These are phyloP conservation scores for Candida alai DNA, from an alignment of 805 yeast genomes.

Conservation along the genomic window DNA sequence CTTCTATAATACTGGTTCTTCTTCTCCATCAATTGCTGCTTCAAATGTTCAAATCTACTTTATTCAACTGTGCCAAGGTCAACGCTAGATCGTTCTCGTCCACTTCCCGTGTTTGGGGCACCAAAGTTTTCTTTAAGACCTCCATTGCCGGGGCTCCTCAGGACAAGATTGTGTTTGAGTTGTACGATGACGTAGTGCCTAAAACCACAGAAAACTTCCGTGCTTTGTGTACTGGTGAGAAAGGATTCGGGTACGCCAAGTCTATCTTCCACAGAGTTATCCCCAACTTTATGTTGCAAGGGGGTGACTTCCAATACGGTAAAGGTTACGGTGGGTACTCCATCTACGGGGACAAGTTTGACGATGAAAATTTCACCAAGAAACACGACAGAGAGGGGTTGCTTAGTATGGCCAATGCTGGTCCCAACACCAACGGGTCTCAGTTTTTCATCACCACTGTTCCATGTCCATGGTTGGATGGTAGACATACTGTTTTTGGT, in stretches of 20 bases:
- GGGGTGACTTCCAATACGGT: constrained; percentile 47
- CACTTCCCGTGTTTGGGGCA: constrained; percentile 41
- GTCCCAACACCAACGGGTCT: constrained; percentile 97
- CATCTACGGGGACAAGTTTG: constrained; percentile 66
- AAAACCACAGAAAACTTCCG: constrained; percentile 96
- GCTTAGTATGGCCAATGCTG: constrained; percentile 96
- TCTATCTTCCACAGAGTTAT: constrained; percentile 47
- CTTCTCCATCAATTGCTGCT: background rate
- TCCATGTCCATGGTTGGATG: constrained; percentile 74
- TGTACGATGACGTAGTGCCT: constrained; percentile 88
- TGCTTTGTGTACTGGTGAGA: constrained; percentile 68
- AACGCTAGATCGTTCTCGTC: constrained; percentile 49
- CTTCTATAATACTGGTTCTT: background rate
- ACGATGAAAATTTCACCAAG: constrained; percentile 71
- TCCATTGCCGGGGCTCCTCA: constrained; percentile 50
- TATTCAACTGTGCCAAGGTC: constrained; percentile 16
- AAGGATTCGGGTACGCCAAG: constrained; percentile 43
- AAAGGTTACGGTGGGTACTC: constrained; percentile 46
- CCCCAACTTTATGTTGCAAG: constrained; percentile 47
- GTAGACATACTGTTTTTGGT: constrained; percentile 75
- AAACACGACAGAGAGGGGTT: constrained; percentile 77
- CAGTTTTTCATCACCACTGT: constrained; percentile 92
- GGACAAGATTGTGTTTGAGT: constrained; percentile 39
- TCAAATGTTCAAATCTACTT: constrained; percentile 20
- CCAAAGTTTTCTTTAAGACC: constrained; percentile 56